A percentile compares a stretch with the other conserved stretches of the same genome.
Evolutionary conservation across 257 asterid genomes (phyloP).

Genomic region (Solanum appendiculatum): DNA sequence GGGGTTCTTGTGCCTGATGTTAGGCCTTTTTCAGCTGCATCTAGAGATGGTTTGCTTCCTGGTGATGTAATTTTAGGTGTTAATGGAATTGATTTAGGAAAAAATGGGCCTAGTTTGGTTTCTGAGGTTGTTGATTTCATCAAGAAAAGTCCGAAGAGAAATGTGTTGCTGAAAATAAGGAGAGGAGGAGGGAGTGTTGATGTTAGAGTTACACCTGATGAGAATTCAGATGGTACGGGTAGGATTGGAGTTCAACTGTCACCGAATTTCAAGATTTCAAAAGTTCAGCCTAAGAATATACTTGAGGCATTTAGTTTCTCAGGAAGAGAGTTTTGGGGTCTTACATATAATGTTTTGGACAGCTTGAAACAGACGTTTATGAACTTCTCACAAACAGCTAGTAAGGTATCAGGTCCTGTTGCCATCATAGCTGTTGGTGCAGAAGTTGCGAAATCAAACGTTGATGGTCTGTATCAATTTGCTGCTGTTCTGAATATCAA

Average conservation of each 20-base stretch:
- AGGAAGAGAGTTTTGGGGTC: slow-evolving; percentile 87
- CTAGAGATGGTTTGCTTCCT: slow-evolving; percentile 65
- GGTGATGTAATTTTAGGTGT: slow-evolving; percentile 87
- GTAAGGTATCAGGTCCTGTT: slow-evolving; percentile 96
- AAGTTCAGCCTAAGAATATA: slow-evolving; percentile 47
- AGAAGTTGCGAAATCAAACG: slow-evolving; percentile 83
- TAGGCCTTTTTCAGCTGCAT: slow-evolving; percentile 85
- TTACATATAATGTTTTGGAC: slow-evolving; percentile 56
- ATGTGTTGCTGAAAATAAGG: slow-evolving; percentile 49
- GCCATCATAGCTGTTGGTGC: slow-evolving; percentile 98
- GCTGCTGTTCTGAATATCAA: slow-evolving; percentile 84
- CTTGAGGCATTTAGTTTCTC: slow-evolving; percentile 52
- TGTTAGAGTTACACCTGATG: slow-evolving; percentile 62
- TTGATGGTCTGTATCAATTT: slow-evolving; percentile 87
- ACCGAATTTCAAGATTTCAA: slow-evolving; percentile 62
- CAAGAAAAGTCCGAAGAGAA: slow-evolving; percentile 46
- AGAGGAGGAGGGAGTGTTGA: slow-evolving; percentile 46
- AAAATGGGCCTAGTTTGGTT: slow-evolving; percentile 60
- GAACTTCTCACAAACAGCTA: slow-evolving; percentile 84
- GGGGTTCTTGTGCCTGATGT: slow-evolving; percentile 97
- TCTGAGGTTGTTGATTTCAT: slow-evolving; percentile 76
- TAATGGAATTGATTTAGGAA: slow-evolving; percentile 38
- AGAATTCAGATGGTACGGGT: slow-evolving; percentile 74
- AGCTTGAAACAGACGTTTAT: slow-evolving; percentile 73
- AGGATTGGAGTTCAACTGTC: slow-evolving; percentile 87